Evolutionary conservation across 352 stramenopile genomes (phyloP).

Genomic region (Pythium sp.): DNA sequence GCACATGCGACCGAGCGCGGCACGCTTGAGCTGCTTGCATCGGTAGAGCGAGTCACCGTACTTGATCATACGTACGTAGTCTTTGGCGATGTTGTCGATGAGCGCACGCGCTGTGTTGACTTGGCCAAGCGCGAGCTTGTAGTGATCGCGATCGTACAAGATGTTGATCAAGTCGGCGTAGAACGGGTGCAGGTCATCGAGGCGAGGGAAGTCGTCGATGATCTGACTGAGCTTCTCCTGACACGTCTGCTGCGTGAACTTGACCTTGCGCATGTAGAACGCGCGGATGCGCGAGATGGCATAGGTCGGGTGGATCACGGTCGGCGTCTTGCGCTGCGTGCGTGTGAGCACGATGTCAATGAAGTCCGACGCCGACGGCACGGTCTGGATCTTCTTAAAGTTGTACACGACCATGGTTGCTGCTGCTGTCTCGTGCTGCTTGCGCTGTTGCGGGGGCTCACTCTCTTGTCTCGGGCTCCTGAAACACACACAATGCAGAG

Average conservation of each 20-base stretch:
- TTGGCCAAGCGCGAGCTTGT: conserved; percentile 99
- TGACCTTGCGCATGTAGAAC: conserved; percentile 99
- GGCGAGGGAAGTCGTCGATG: conserved; percentile 98
- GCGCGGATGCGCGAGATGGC: conserved; percentile 95
- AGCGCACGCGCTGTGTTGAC: conserved; percentile 98
- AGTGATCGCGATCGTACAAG: conserved; percentile 99
- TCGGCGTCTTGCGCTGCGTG: conserved; percentile 99
- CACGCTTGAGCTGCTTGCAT: conserved; percentile 99
- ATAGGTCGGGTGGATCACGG: conserved; percentile 98
- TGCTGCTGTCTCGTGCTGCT: conserved; percentile 4
- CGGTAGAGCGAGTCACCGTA: conserved; percentile 99
- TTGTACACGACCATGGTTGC: conserved; percentile 97
- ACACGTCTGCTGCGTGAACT: conserved; percentile 99
- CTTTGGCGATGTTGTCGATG: conserved; percentile 96
- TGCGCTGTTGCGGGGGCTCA: conserved; percentile 2
- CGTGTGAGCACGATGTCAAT: conserved; percentile 99
- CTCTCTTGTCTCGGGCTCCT: conserved; percentile 14
- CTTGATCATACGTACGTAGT: conserved; percentile 99
- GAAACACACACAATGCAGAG: conserved; percentile 21
- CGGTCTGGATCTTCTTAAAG: conserved; percentile 99
- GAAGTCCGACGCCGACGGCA: conserved; percentile 96
- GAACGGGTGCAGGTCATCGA: conserved; percentile 98
- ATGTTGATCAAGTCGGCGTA: conserved; percentile 99
- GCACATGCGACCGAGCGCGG: conserved; percentile 98
- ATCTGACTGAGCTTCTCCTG: conserved; percentile 97